These are phyloP conservation scores for Heterobasidion annosum DNA, from an alignment of 1,284 basidiomycete species.

Conservation along the genomic window DNA sequence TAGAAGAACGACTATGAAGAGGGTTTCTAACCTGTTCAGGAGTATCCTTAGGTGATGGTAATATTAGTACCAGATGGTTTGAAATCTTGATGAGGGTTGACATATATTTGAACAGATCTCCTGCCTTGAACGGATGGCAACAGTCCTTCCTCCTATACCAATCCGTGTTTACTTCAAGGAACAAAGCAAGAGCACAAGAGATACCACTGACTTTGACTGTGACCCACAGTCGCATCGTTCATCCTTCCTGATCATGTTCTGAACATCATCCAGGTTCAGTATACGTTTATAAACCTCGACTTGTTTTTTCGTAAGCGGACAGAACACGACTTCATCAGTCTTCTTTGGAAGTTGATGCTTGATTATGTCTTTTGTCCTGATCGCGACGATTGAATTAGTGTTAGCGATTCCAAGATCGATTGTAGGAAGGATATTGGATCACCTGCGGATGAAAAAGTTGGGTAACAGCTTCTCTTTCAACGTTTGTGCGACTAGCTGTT, in stretches of 20 bases:
- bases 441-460: conserved; percentile 71
- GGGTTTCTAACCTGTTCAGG: background rate
- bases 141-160: conserved; percentile 50
- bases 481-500: conserved; percentile 43
- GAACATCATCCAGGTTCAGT: conserved; percentile 48
- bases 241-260: conserved; percentile 59
- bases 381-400: conserved; percentile 3
- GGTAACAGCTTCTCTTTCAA: conserved; percentile 65
- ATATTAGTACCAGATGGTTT: conserved; percentile 75
- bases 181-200: background rate
- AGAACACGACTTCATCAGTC: conserved; percentile 83
- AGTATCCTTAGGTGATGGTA: conserved; percentile 1
- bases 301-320: conserved; percentile 67
- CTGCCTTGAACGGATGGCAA: conserved; percentile 50
- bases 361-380: conserved; percentile 77
- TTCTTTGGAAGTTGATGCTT: conserved; percentile 74
- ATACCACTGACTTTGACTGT: conserved; percentile 31
- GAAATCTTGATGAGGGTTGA: conserved; percentile 76
- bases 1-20: background rate
- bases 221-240: conserved; percentile 68
- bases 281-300: conserved; percentile 64
- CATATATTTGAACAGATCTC: conserved; percentile 66
- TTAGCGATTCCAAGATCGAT: background rate
- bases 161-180: too few relatives aligned
- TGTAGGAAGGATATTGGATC: conserved; percentile 5